Evolutionary conservation across 257 asterid genomes (phyloP), one percentile per base, ranked within the genome.

Genomic region (Solanum bulbocastanum): DNA sequence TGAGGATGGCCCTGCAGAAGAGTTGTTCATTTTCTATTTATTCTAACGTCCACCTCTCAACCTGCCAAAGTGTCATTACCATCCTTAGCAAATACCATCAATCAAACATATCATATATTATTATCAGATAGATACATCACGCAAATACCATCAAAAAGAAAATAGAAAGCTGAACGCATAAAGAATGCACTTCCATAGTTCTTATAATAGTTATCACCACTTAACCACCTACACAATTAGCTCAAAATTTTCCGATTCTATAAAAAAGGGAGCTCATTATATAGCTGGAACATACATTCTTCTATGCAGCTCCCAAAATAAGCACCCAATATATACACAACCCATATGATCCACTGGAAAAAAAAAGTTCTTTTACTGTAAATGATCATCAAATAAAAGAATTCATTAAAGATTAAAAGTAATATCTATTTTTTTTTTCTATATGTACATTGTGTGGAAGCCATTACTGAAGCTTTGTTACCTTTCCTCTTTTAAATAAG

Each of bases 11-110:
- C 94, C 97, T 35, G 92, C 91, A 23, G 93, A 33, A 22, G 92
- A 10, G 71, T 88, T 95, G 89, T 79, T 95, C 98, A 95, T 96
- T 92, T 89, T 93, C 90, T 89, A 69, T 76, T 25, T 36, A 87
- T 87, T 44, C 13, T 22, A 82, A 32, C 13, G 11, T 49, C 69
- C 69, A 32, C 71, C 58, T 46, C 15, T 52, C 86, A 82, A 82
- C 71, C 86, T 82, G 86, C 44, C 39, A 82, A 82, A 32, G 44
- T 30, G 10, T 82, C 69, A 30, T 27, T 49, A 49, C 68, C 39
- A 6, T 46, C 32, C 71, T 49, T 52, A 82, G 46, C 69, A 52
- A 49, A 22, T 1, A 49, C 32, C 86, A 32, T 82, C 69, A 39
- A n/a, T 39, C 83, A 52, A 82, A 30, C 86, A 6, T 13, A 32